Evolutionary conservation across 768 basidiomycete genomes (phyloP).

Genomic region (Mycena albidolilacea): DNA sequence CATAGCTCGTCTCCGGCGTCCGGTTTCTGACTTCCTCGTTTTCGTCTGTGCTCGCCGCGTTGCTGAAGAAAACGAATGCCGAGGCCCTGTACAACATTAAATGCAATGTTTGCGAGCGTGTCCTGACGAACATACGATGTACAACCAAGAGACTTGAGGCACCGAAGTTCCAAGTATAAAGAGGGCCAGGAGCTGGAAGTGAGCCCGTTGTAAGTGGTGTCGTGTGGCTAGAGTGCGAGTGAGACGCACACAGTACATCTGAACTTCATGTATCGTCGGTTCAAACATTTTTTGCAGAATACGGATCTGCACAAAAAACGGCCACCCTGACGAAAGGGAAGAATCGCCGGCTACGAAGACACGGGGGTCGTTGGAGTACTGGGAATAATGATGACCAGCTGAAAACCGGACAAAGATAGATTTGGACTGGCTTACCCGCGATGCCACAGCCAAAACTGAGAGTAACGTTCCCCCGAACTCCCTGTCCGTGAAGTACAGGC

Average conservation of each 20-base stretch:
- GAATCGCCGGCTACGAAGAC: neutral
- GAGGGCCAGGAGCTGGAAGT: neutral
- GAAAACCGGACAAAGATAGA: neutral
- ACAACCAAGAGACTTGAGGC: neutral
- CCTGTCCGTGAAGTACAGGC: neutral
- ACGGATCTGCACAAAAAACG: neutral
- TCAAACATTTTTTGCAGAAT: neutral
- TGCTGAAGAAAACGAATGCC: neutral
- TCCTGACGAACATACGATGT: neutral
- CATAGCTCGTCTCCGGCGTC: neutral
- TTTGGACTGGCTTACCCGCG: neutral
- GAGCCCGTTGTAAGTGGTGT: neutral
- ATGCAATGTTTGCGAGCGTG: no score
- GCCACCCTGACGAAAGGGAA: neutral
- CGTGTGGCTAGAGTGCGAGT: neutral
- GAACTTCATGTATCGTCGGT: neutral
- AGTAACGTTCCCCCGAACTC: neutral
- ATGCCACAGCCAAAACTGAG: neutral
- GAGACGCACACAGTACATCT: neutral
- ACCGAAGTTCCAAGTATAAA: neutral
- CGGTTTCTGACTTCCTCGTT: neutral
- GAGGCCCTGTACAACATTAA: neutral
- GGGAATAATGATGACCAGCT: neutral
- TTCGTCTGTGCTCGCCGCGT: neutral
- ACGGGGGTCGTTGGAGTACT: neutral